Evolutionary conservation across 1,139 yeast species (phyloP).

Genomic region (Pichia inconspicua): DNA sequence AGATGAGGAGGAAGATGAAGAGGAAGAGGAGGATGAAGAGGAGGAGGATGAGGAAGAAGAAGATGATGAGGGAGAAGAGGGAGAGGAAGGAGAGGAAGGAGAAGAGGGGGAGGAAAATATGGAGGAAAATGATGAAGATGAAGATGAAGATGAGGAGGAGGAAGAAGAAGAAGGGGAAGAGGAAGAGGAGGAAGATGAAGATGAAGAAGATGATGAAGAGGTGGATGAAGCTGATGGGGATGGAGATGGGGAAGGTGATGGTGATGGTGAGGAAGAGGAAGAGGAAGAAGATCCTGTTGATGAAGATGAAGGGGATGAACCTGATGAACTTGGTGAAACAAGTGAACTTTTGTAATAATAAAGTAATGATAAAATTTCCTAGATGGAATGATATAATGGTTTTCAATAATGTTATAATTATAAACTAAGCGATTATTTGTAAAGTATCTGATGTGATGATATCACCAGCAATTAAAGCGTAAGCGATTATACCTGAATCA

Average conservation of each 20-base stretch:
- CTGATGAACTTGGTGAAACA: too few species aligned
- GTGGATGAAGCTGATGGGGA: conserved; percentile 1
- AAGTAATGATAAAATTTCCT: too few species aligned
- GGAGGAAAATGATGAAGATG: conserved; percentile 4
- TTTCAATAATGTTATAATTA: too few species aligned
- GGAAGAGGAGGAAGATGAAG: conserved; percentile 1
- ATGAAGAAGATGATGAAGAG: conserved; percentile 1
- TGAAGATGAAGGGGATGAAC: too few species aligned
- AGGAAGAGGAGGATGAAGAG: background rate
- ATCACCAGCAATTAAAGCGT: background rate
- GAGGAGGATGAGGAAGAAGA: conserved; percentile 3
- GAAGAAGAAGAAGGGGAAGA: background rate
- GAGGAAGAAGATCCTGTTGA: background rate
- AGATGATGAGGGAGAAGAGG: background rate
- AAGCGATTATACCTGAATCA: too few species aligned
- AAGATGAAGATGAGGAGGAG: background rate
- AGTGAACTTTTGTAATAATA: too few species aligned
- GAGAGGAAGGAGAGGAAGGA: background rate
- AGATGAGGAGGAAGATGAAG: background rate
- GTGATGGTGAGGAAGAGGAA: background rate
- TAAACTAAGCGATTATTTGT: background rate
- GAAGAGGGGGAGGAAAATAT: background rate
- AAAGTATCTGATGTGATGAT: too few species aligned
- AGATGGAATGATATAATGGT: too few species aligned
- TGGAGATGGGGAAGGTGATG: background rate